Conservation (phyloP, 2,329 filamentous ascomycete species). For the Aspergillus terreus region DNA sequence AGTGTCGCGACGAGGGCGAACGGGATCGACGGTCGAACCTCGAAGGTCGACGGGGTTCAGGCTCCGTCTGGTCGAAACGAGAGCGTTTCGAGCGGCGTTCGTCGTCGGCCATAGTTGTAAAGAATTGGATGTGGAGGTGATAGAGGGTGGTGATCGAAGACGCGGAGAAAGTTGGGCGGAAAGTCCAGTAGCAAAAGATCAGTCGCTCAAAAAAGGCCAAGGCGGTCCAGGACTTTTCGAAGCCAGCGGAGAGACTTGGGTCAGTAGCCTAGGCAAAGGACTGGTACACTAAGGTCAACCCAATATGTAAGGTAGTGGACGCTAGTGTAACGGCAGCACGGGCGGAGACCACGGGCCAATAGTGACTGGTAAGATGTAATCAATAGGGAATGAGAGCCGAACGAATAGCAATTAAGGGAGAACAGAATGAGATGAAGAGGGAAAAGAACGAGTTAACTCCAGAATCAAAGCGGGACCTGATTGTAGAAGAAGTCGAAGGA, state of each 20-base stretch:
- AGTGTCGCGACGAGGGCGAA: constrained; percentile 66
- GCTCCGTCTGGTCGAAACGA: constrained; percentile 89
- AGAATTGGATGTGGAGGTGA: constrained; percentile 3
- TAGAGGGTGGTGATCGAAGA: constrained; percentile 2
- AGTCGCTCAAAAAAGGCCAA: constrained; percentile 1
- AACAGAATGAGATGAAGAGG: neutral
- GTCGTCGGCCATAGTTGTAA: constrained; percentile 66
- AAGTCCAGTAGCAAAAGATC: neutral
- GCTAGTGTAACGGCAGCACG: neutral
- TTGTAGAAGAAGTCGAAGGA: too few relatives aligned
- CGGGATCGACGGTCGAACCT: constrained; percentile 91
- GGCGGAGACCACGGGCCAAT: neutral
- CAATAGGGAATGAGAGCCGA: neutral
- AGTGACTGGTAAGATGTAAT: neutral
- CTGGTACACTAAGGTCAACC: too few relatives aligned
- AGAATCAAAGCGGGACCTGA: neutral
- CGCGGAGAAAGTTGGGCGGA: constrained; percentile 7
- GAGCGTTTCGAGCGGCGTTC: constrained; percentile 78
- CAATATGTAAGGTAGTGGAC: neutral
- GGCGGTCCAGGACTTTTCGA: constrained; percentile 1
- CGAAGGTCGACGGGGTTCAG: constrained; percentile 70
- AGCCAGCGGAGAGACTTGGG: neutral
- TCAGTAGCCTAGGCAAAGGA: neutral
- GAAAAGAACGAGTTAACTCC: neutral
- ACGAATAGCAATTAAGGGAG: neutral